Percentiles rank a stretch among this genome's conserved stretches.
Evolutionary conservation across 371 early-diverging fungal species (phyloP).

Genomic region (Syncephalastrum sp.): DNA sequence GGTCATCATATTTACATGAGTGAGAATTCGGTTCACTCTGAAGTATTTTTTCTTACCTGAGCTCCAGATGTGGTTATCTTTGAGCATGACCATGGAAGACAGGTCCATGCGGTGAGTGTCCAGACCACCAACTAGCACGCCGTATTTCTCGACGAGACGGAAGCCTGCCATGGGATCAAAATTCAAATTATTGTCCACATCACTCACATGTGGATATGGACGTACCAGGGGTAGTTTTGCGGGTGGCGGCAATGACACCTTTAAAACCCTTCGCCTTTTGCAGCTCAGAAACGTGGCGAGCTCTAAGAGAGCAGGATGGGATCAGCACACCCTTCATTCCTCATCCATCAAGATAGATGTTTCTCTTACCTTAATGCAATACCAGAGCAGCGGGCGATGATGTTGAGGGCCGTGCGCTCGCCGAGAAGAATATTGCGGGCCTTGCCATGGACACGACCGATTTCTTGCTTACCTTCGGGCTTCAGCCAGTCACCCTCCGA

Average conservation of each 20-base stretch:
- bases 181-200: neutral
- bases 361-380: slow-evolving; percentile 77
- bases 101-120: slow-evolving; percentile 97
- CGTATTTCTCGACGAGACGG: slow-evolving; percentile 96
- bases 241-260: slow-evolving; percentile 93
- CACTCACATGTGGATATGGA: neutral
- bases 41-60: slow-evolving; percentile 50
- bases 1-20: neutral
- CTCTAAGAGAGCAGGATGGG: slow-evolving; percentile 16
- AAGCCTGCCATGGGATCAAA: slow-evolving; percentile 60
- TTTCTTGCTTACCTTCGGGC: slow-evolving; percentile 64
- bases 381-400: slow-evolving; percentile 92
- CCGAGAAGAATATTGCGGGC: slow-evolving; percentile 88
- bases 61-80: slow-evolving; percentile 98
- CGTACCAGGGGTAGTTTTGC: slow-evolving; percentile 97
- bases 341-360: neutral
- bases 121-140: slow-evolving; percentile 94
- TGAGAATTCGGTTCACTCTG: neutral
- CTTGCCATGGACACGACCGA: slow-evolving; percentile 84
- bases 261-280: slow-evolving; percentile 74
- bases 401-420: slow-evolving; percentile 94
- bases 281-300: slow-evolving; percentile 65
- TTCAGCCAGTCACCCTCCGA: slow-evolving; percentile 80
- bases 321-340: neutral
- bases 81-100: slow-evolving; percentile 97